Conservation (phyloP, 306 rosid genomes). For the Lotus japonicus region DNA sequence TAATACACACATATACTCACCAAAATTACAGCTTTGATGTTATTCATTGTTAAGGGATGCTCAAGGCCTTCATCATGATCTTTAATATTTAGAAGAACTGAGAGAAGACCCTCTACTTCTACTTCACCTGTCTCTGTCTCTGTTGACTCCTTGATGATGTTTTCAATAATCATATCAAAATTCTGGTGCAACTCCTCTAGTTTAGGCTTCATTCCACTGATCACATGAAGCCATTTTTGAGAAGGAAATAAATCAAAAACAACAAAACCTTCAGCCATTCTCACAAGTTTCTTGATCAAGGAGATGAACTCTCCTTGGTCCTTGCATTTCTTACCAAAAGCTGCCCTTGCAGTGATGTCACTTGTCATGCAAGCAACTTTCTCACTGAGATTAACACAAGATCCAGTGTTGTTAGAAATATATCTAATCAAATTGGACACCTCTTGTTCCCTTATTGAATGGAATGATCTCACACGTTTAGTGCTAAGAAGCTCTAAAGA, state of each 20-base stretch:
- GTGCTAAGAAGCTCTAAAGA: conserved; percentile 20
- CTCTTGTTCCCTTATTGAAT: conserved; percentile 21
- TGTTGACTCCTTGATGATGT: conserved; percentile 1
- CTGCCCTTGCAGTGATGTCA: conserved; percentile 11
- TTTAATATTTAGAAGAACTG: conserved; percentile 14
- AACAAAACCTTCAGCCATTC: not conserved
- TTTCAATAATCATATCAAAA: conserved; percentile 16
- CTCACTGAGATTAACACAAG: conserved; percentile 10
- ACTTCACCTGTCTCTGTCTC: not conserved
- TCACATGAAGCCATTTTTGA: not conserved
- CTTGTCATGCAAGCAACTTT: not conserved
- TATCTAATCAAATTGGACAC: not conserved
- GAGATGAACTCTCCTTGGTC: conserved; percentile 8
- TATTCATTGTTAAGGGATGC: conserved; percentile 10
- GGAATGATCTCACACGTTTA: conserved; percentile 25
- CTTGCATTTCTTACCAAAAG: conserved; percentile 19
- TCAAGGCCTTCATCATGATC: conserved; percentile 5
- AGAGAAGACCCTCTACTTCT: not conserved
- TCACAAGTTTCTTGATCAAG: not conserved
- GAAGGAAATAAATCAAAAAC: conserved; percentile 26
- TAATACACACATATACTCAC: not conserved
- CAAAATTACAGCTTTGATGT: conserved; percentile 23
- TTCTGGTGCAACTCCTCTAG: not conserved
- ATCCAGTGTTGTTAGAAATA: conserved; percentile 1
- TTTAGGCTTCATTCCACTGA: conserved; percentile 11